Evolutionary conservation across 306 rosid genomes (phyloP), one percentile per base, ranked within the genome.

Genomic region (Vigna radiata): DNA sequence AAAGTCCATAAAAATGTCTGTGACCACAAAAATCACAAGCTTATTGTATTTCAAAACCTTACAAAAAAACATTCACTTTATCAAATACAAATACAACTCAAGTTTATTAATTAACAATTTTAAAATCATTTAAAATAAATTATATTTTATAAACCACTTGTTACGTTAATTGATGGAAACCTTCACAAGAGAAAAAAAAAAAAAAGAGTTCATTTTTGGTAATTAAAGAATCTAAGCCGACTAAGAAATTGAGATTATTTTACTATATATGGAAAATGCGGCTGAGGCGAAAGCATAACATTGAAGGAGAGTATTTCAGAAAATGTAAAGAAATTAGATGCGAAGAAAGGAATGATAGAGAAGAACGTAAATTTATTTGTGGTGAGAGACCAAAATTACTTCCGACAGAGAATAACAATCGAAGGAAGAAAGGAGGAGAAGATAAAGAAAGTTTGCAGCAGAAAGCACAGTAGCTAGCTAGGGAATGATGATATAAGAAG

Each of bases 281-380:
- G 31, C 3, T 2, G 31, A 29, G 25, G 25, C 25, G 25, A 23
- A 23, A 23, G 1, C 25, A 23, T 23, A 23, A 23, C 25, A 23
- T 23, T n/a, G n/a, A n/a, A n/a, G n/a, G n/a, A n/a, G n/a, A 23
- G 29, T 27, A 25, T 27, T 31, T 11, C 6, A 16, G 4, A 18
- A 64, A n/a, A 17, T 18, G 23, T 3, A 8, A 16, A 43, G 7
- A 5, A 3, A 29, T 65, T n/a, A n/a, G 5, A 33, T 5, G 29
- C 17, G 62, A 39, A 9, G 36, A 17, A 82, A 59, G 54, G 53
- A 54, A 49, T 2, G 27, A 39, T 39, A 41, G 13, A 41, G 46
- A 14, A 52, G 37, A 4, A 60, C 6, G 41, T 39, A 0, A 44
- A 44, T 79, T 83, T 83, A 78, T 78, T 83, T 52, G 46, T 68